Base-by-base conservation (phyloP, 108 stramenopile genomes). In the Hondaea fermentalgiana region DNA sequence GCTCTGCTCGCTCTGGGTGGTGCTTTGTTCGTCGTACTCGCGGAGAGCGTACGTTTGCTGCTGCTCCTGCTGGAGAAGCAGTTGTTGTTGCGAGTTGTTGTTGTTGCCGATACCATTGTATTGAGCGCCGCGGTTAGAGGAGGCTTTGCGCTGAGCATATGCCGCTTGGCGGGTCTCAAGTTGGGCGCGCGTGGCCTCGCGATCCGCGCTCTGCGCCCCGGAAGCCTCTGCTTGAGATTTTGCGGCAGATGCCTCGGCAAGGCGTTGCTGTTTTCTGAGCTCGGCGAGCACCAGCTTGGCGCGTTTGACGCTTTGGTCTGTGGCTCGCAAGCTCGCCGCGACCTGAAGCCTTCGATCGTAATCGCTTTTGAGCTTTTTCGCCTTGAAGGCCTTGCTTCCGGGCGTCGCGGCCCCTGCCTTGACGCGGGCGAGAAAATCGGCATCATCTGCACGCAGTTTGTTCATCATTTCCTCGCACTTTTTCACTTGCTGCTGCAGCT, bases 261-360 rank as follows among this genome's bases (percentile, higher is more conserved):
- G 10, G 4, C 76, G 25, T 45, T 83, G 76, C 51, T 83, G 76
- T 53, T 83, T 83, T 16, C 51, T 47, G 10, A 53, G 6, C 5
- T 47, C 45, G 14, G 76, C 76, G 28, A 53, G n/a, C 76, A 83
- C 76, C 0, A 83, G 51, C 51, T 28, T 47, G 25, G 49, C 76
- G 25, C 76, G 76, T 45, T 83, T 83, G 76, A 83, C 51, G 25
- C n/a, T 53, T 45, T 47, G 49, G 25, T 47, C 76, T 0, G 23
- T 17, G 25, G 43, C 51, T 8, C 51, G 76, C 17, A 83, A 6
- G 25, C 45, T 25, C 10, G 45, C 76, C 25, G n/a, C 51, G 25
- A 83, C 76, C 76, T 83, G 45, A 17, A 83, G 76, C 51, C 51
- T 83, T 12, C 76, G 76, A 17, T 83, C 76, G 76, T 83, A 83